Conservation (phyloP, 495 filamentous ascomycete genomes). For the Penicillium steckii region DNA sequence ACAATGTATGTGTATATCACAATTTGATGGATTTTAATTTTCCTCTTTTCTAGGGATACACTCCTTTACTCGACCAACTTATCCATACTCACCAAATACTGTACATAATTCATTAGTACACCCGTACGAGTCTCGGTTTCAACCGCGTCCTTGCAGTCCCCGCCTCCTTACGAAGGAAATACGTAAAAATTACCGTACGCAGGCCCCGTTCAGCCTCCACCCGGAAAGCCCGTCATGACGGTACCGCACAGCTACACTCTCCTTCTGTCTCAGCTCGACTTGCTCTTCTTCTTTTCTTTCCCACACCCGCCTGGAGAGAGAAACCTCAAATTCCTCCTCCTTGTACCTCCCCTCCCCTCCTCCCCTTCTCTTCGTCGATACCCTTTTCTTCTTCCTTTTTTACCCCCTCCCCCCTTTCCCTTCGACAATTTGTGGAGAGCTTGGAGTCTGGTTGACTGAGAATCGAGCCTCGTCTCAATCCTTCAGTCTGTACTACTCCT, state of each 20-base stretch:
- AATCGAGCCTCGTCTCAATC: conserved; percentile 2
- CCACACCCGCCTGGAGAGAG: conserved; percentile 53
- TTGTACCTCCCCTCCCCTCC: conserved; percentile 32
- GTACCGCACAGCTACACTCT: conserved; percentile 30
- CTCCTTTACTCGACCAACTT: too few relatives aligned
- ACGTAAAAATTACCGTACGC: neutral
- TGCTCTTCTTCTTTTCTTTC: conserved; percentile 39
- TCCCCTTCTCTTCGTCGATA: conserved; percentile 36
- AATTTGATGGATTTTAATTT: too few relatives aligned
- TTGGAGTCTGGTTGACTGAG: conserved; percentile 38
- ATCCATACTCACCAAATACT: neutral
- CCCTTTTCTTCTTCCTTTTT: conserved; percentile 55
- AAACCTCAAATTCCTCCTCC: conserved; percentile 36
- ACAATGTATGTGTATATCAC: too few relatives aligned
- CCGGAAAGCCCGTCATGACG: conserved; percentile 21
- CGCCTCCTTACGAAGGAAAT: conserved; percentile 13
- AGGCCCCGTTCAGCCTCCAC: conserved; percentile 26
- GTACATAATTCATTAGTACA: neutral
- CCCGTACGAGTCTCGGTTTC: conserved; percentile 12
- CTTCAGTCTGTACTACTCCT: conserved; percentile 30
- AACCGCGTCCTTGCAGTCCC: conserved; percentile 28
- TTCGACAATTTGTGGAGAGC: conserved; percentile 53
- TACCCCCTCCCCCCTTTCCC: conserved; percentile 48
- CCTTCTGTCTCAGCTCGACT: conserved; percentile 38
- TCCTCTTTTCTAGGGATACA: too few relatives aligned